These are phyloP conservation scores for Cyclostephanos tholiformis DNA, from an alignment of 108 stramenopile genomes.

Conservation along the genomic window DNA sequence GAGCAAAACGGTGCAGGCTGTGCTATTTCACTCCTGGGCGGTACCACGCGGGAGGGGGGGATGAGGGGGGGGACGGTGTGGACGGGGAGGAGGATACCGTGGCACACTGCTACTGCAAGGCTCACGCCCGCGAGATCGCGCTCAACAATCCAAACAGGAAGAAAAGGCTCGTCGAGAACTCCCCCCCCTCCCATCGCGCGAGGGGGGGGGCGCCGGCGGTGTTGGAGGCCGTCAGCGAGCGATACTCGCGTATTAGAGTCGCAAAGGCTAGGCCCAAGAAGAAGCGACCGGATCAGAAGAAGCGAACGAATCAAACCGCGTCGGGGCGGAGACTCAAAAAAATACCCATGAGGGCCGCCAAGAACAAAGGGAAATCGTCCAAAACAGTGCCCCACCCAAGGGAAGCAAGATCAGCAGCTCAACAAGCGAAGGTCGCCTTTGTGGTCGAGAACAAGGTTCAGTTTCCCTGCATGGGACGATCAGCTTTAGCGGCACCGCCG, in stretches of 20 bases:
- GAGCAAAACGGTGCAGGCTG: slow-evolving; percentile 7
- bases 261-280: no score
- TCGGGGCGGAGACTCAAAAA: not conserved
- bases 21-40: slow-evolving; percentile 29
- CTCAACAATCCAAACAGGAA: slow-evolving; percentile 18
- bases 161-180: not conserved
- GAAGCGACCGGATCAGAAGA: not conserved
- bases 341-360: not conserved
- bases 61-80: not conserved
- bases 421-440: not conserved
- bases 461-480: not conserved
- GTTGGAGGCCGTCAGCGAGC: no score
- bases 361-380: not conserved
- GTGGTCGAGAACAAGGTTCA: not conserved
- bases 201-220: no score
- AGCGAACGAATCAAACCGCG: not conserved
- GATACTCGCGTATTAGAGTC: no score
- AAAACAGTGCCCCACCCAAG: not conserved
- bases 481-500: not conserved
- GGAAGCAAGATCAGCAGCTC: not conserved
- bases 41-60: not conserved
- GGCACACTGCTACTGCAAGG: slow-evolving; percentile 27
- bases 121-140: slow-evolving; percentile 26
- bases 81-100: slow-evolving; percentile 11
- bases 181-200: not conserved